These are phyloP conservation scores for Alloascoidea africana DNA, from an alignment of 805 yeast species.

Conservation along the genomic window DNA sequence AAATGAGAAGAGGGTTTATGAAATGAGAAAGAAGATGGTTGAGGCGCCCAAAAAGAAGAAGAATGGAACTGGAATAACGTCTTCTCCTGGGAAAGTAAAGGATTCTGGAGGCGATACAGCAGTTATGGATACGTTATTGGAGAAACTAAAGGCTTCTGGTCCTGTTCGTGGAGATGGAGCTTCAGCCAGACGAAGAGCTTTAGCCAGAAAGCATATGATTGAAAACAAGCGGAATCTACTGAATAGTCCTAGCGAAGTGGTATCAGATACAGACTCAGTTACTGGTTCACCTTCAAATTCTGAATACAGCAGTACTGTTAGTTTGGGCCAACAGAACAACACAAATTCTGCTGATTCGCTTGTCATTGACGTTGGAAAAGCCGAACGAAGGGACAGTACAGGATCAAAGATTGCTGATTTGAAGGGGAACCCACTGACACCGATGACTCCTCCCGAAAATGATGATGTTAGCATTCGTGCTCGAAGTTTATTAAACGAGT, in stretches of 20 bases:
- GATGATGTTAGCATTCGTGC: slow-evolving; percentile 46
- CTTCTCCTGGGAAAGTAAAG: slow-evolving; percentile 6
- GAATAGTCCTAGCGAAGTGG: slow-evolving; percentile 7
- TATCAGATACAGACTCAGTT: slow-evolving; percentile 2
- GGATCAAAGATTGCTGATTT: not conserved
- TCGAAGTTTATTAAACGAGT: slow-evolving; percentile 42
- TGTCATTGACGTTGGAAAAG: slow-evolving; percentile 2
- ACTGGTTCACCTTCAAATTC: slow-evolving; percentile 3
- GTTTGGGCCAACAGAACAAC: not conserved
- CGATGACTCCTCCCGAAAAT: slow-evolving; percentile 11
- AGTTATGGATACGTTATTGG: slow-evolving; percentile 78
- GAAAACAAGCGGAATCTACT: slow-evolving; percentile 19
- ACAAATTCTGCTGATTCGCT: slow-evolving; percentile 3
- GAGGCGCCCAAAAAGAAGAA: slow-evolving; percentile 28
- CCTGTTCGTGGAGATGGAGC: slow-evolving; percentile 64
- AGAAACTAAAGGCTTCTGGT: slow-evolving; percentile 77
- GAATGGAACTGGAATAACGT: slow-evolving; percentile 9
- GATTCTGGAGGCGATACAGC: slow-evolving; percentile 25
- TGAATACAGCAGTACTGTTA: not conserved
- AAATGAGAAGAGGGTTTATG: slow-evolving; percentile 66
- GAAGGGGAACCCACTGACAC: slow-evolving; percentile 2
- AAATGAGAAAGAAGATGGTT: slow-evolving; percentile 52
- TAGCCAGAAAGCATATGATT: slow-evolving; percentile 47
- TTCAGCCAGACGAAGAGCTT: slow-evolving; percentile 68
- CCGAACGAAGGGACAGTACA: not conserved